Conservation (phyloP, 148 eudicot species). For the Agrostemma githago region DNA sequence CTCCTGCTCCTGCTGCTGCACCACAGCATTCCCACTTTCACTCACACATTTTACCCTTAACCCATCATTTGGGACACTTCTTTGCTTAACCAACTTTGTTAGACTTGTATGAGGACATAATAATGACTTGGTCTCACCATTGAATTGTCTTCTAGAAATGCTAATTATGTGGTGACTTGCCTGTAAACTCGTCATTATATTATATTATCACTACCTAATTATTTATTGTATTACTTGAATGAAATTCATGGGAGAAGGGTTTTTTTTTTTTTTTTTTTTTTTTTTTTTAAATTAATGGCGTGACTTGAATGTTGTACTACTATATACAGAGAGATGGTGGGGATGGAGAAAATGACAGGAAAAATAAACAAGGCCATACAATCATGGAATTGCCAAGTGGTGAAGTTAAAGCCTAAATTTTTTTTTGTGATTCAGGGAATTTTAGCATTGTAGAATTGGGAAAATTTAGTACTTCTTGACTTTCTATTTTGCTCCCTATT, state of each 20-base stretch:
- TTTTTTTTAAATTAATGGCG: neutral
- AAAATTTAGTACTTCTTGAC: no score
- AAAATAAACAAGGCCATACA: constrained; percentile 10
- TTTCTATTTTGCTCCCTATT: no score
- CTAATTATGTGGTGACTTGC: constrained; percentile 23
- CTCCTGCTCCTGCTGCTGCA: constrained; percentile 20
- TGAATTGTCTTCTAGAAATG: constrained; percentile 22
- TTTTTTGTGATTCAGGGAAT: neutral
- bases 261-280: no score
- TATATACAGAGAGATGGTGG: no score
- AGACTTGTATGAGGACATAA: neutral
- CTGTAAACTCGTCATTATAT: constrained; percentile 33
- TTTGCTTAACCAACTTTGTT: neutral
- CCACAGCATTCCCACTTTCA: constrained; percentile 21
- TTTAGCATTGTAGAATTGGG: no score
- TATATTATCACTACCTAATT: neutral
- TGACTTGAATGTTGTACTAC: neutral
- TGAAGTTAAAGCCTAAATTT: constrained; percentile 16
- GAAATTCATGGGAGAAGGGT: no score
- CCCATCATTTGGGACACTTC: neutral
- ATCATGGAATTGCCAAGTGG: constrained; percentile 23
- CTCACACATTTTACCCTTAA: constrained; percentile 11
- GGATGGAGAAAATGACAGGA: constrained; percentile 6
- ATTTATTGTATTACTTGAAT: no score
- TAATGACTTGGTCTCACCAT: constrained; percentile 12